Evolutionary conservation across 2,329 filamentous ascomycete genomes (phyloP), one percentile per base, ranked within the genome.

Genomic region (Drechslerella dactyloides): DNA sequence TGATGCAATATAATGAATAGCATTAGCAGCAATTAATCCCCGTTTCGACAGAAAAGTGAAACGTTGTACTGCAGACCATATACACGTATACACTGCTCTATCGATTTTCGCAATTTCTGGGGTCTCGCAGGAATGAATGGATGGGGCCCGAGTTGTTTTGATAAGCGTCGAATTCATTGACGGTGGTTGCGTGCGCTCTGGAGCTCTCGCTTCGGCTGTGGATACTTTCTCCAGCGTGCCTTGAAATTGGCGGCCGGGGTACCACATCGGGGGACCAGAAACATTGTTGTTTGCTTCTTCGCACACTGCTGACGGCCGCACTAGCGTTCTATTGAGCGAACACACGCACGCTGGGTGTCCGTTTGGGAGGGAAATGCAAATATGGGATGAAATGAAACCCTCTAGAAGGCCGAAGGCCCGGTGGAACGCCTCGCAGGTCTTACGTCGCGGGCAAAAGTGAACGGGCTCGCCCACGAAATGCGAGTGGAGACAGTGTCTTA

Each of bases 141-240:
- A 48, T 21, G 15, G 21, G 21, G 17, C 6, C 4, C 4, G n/a
- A 48, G 8, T 5, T 48, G 44, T 48, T 19, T 19, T 48, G 44
- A 48, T 48, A 48, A 48, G 44, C 17, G 40, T 15, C 30, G 57
- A 42, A n/a, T 42, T 17, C 57, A 30, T 24, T 54, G 53, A 27
- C 30, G 51, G 57, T 52, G 54, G 53, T 44, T 37, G 48, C 53
- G 51, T 21, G 65, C 48, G 59, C 66, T 63, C 66, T 70, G 59
- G 66, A 70, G 66, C 66, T 70, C 66, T 48, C 58, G 54, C 53
- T 70, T 62, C 66, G 66, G 66, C 21, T 70, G 59, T 21, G 46
- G 17, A 54, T 70, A 55, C 66, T 55, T 59, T 64, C 63, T 70
- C 44, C 44, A 48, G 44, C 19, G 2, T 19, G 53, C 33, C 40